Base-by-base conservation (phyloP, 805 yeast species). In the Groenewaldozyma tartarivorans region DNA sequence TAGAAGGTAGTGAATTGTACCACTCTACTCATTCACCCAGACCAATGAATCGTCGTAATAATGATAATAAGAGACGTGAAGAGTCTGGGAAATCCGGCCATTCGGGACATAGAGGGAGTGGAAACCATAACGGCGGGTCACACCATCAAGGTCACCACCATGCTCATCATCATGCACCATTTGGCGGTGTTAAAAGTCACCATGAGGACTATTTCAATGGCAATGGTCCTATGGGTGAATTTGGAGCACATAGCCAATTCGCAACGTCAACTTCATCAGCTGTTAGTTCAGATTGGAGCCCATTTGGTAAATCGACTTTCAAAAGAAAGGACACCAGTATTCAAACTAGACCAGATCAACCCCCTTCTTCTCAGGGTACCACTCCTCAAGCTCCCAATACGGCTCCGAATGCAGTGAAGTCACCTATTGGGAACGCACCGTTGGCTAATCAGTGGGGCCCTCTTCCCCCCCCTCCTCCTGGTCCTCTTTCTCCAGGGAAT, bases 231-330 rank as follows among this genome's bases (percentile, higher is more conserved):
- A 24, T 24, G 29, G 29, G 29, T 24, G 29, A 24, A 13, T 24
- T 24, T 24, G 29, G 29, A 7, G 7, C 13, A 24, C 29, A 24
- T 13, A n/a, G n/a, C n/a, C n/a, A n/a, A n/a, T n/a, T n/a, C n/a
- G n/a, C n/a, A n/a, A n/a, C n/a, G n/a, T n/a, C n/a, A n/a, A n/a
- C n/a, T n/a, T 9, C 29, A 7, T 24, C 29, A 9, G 29, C 11
- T 24, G 29, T 13, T 13, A 9, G 34, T n/a, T 18, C 33, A 5
- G 16, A 22, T 19, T 36, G 39, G 39, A 36, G 39, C 36, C 39
- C 39, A 6, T 36, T 36, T 36, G 39, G 39, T 11, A 19, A 7
- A 24, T 7, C 11, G 13, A 9, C 29, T 24, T 24, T 24, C 13
- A 24, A 24, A 13, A 7, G 29, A 9, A n/a, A n/a, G n/a, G 13